Conservation (phyloP, 1,139 yeast genomes). For the Magnusiomyces ingens region DNA sequence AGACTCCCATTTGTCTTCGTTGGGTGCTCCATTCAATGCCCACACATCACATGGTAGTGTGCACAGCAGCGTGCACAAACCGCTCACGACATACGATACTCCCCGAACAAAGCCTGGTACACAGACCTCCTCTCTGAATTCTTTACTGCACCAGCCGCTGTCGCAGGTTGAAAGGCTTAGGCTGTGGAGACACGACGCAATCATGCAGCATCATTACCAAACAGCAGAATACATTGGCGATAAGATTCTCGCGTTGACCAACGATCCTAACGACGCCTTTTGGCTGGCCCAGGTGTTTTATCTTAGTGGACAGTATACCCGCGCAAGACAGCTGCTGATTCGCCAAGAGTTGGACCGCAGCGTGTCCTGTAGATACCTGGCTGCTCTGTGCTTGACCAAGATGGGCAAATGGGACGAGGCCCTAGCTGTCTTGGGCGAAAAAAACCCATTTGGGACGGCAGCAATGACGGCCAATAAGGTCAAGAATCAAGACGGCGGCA, state of each 20-base stretch:
- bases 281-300: conserved; percentile 93
- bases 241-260: conserved; percentile 69
- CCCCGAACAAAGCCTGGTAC: conserved; percentile 9
- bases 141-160: conserved; percentile 25
- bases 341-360: conserved; percentile 38
- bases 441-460: conserved; percentile 52
- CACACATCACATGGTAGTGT: conserved; percentile 8
- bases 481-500: conserved; percentile 20
- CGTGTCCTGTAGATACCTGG: conserved; percentile 75
- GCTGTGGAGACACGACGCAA: conserved; percentile 90
- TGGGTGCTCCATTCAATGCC: background rate
- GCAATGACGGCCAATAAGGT: conserved; percentile 12
- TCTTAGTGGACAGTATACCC: conserved; percentile 62
- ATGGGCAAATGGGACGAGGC: conserved; percentile 87
- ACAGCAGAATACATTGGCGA: conserved; percentile 93
- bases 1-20: too few species aligned
- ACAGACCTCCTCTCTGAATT: conserved; percentile 4
- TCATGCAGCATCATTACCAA: conserved; percentile 83
- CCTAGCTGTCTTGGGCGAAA: conserved; percentile 74
- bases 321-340: conserved; percentile 63
- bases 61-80: background rate
- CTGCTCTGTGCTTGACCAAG: conserved; percentile 69
- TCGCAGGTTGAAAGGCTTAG: conserved; percentile 83
- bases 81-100: conserved; percentile 9
- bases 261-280: conserved; percentile 89